Base-by-base conservation (phyloP, 1,284 basidiomycete species). In the Rugosomyces carneus region DNA sequence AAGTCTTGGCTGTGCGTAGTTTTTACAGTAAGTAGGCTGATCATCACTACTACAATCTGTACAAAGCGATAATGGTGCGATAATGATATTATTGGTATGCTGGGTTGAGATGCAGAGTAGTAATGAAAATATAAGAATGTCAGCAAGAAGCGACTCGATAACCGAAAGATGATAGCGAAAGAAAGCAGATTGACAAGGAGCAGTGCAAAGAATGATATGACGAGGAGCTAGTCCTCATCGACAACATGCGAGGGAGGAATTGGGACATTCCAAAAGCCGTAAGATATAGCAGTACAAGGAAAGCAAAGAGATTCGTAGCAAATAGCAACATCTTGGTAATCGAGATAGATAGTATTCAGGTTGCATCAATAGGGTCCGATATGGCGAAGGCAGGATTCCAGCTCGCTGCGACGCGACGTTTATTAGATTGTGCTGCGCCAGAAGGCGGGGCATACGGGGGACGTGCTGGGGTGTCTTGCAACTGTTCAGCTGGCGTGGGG, bases 321-420 rank as follows among this genome's bases (percentile, higher is more conserved):
- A 46, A 41, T 34, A 36, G 40, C 47, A 13, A 36, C 11, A 23
- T 15, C 21, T 23, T 3, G 21, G 21, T 23, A 23, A 7, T 23
- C 7, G 21, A 7, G 21, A 50, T 37, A 51, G 52, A 45, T 40
- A 52, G 51, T 45, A 49, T 48, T 54, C 42, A 48, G 40, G 51
- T 31, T 40, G 60, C 62, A 10, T 69, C 65, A 29, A 59, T 50
- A 2, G 58, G 57, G 27, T 61, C 58, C 4, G 51, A 34, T 7
- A 40, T 34, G 13, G 50, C 44, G 43, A 56, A 62, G 7, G 66
- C 48, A 19, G 65, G 59, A 43, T 68, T 65, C 80, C 80, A 82
- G 49, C 59, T 75, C 0, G 63, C 78, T 10, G 60, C 80, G 23
- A 77, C 79, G 1, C 80, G 75, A 31, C 80, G 72, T 19, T 61